Evolutionary conservation across 768 basidiomycete genomes (phyloP).

Genomic region (Hortiboletus campestris): DNA sequence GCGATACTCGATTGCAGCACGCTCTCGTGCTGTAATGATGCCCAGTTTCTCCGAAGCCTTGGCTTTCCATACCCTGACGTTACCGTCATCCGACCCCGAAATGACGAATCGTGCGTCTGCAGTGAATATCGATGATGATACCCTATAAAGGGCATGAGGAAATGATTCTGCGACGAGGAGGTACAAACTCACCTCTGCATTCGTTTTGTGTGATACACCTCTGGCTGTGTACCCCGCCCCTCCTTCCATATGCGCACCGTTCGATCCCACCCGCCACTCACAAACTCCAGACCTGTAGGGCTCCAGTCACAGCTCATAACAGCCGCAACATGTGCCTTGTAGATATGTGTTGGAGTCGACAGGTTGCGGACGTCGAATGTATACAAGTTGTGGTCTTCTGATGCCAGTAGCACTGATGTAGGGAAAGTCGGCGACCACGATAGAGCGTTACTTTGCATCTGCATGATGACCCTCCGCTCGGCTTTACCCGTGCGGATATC

Average conservation of each 20-base stretch:
- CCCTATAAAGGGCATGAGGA: slow-evolving; percentile 42
- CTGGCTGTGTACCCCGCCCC: slow-evolving; percentile 74
- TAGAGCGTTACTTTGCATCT: slow-evolving; percentile 88
- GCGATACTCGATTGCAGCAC: slow-evolving; percentile 90
- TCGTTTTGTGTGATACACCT: slow-evolving; percentile 97
- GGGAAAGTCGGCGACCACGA: slow-evolving; percentile 97
- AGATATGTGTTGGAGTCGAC: slow-evolving; percentile 80
- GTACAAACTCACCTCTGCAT: slow-evolving; percentile 79
- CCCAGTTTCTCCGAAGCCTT: slow-evolving; percentile 92
- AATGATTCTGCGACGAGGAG: not conserved
- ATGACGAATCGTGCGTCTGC: slow-evolving; percentile 89
- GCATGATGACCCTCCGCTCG: slow-evolving; percentile 87
- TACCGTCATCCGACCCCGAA: slow-evolving; percentile 92
- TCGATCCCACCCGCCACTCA: slow-evolving; percentile 95
- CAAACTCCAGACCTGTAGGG: slow-evolving; percentile 93
- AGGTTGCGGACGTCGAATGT: slow-evolving; percentile 94
- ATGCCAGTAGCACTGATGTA: slow-evolving; percentile 88
- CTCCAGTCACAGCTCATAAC: slow-evolving; percentile 98
- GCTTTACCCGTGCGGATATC: slow-evolving; percentile 97
- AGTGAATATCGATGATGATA: slow-evolving; percentile 86
- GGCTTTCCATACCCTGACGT: slow-evolving; percentile 93
- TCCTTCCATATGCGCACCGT: slow-evolving; percentile 93
- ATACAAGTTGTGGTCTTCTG: slow-evolving; percentile 97
- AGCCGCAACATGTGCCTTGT: slow-evolving; percentile 95
- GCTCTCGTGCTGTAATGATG: slow-evolving; percentile 84